Evolutionary conservation across 164 flowering plant genomes (phyloP), one percentile per base, ranked within the genome.

Genomic region (Berberis vulgaris): DNA sequence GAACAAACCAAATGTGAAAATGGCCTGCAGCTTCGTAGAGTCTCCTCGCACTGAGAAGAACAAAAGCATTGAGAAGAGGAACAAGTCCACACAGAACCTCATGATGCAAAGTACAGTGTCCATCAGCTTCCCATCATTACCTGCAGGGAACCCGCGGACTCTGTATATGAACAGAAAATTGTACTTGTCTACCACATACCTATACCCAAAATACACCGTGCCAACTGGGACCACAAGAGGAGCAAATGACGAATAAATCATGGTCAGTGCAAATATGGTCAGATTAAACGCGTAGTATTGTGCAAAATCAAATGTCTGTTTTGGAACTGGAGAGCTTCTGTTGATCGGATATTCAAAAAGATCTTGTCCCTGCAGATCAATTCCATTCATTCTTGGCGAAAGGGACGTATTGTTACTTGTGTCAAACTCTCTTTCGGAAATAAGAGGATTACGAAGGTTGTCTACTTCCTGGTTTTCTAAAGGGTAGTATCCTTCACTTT

Each of bases 221-320:
- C 99, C 97, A 56, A 95, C 96, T 10, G 98, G 99, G 66, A 91
- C 96, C 72, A 91, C 91, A 41, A 95, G 83, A 0, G 99, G 97
- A 47, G 98, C 79, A 69, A 91, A 86, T 38, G 96, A 79, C 8
- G 94, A 86, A 72, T 95, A 91, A 66, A 95, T 89, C 82, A 91
- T 69, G 50, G 99, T 91, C 60, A 95, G 76, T 55, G 99, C 97
- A 71, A 95, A 95, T 71, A 95, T 88, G 12, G 98, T 95, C 74
- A 95, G 81, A 74, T 91, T 91, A 65, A 95, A 95, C 6, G 99
- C 99, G 77, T 95, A 87, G 65, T 95, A 95, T 71, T 91, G 98
- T 0, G 99, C 99, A 76, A 95, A 95, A 77, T 95, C 99, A 68
- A 95, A 95, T 40, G 78, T 84, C 76, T 91, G 97, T 71, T 89